phyloP scores from a whole-genome alignment of 179 eudicot species.

The Gypsophila paniculata region DNA sequence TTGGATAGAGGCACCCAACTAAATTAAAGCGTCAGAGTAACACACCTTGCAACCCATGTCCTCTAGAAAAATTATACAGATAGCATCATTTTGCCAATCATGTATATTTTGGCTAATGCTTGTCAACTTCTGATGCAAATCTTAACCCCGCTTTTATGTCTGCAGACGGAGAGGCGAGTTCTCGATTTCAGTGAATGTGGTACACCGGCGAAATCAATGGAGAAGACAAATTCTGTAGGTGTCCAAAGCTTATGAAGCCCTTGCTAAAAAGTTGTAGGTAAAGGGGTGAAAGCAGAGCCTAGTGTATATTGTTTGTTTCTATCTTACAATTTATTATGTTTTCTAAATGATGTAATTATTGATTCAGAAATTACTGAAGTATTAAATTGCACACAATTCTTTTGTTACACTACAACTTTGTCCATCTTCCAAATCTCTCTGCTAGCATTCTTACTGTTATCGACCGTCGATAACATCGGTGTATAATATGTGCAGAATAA shows the following conservation, averaged over 20 bases:
- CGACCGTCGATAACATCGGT: too few species aligned
- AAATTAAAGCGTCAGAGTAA: not conserved
- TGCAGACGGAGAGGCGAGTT: slow-evolving; percentile 65
- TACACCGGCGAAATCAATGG: slow-evolving; percentile 46
- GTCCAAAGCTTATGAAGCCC: slow-evolving; percentile 46
- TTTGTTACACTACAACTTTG: not conserved
- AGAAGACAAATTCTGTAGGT: slow-evolving; percentile 28
- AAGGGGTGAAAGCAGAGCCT: slow-evolving; percentile 9
- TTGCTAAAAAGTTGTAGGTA: slow-evolving; percentile 60
- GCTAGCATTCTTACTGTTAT: too few species aligned
- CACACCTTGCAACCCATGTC: not conserved
- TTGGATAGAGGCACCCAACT: too few species aligned
- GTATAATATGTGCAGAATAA: too few species aligned
- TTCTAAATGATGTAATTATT: slow-evolving; percentile 23
- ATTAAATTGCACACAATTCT: not conserved
- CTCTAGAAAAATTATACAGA: not conserved
- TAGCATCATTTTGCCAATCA: not conserved
- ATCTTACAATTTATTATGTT: not conserved
- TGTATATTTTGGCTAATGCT: not conserved
- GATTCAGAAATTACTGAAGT: slow-evolving; percentile 4
- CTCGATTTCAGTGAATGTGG: slow-evolving; percentile 89
- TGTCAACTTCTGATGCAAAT: not conserved
- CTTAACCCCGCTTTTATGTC: slow-evolving; percentile 13
- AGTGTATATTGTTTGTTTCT: slow-evolving; percentile 22
- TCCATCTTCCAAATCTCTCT: too few species aligned